These are phyloP conservation scores for Aegilops longissima DNA, from an alignment of 176 grass and related monocot genomes.

Conservation along the genomic window DNA sequence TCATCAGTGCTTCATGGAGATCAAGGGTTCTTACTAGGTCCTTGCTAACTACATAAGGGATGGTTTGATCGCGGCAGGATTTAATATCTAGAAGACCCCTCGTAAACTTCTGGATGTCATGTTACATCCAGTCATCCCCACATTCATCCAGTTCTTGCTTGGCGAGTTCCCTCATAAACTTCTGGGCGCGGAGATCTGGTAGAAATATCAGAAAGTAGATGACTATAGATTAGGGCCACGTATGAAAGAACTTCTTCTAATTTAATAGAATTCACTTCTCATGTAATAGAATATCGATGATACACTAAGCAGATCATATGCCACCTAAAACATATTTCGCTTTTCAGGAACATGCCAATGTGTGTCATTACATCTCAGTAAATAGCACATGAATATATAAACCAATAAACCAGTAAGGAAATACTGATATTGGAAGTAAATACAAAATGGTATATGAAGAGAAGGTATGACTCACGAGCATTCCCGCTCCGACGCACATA, in stretches of 20 bases:
- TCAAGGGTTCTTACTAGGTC: not conserved
- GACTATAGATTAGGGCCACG: not conserved
- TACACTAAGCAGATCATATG: not conserved
- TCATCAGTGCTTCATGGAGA: not conserved
- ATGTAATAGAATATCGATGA: not conserved
- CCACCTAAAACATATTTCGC: not conserved
- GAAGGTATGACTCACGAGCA: not conserved
- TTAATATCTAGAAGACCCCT: not conserved
- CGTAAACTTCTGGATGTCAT: not conserved
- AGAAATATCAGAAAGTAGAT: not conserved
- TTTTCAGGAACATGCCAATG: not conserved
- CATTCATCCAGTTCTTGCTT: conserved; percentile 8
- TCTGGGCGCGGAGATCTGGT: not conserved
- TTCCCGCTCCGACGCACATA: conserved; percentile 9
- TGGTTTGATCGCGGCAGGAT: not conserved
- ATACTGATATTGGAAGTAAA: not conserved
- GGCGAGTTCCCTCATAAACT: conserved; percentile 17
- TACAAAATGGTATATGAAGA: not conserved
- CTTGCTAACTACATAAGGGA: not conserved
- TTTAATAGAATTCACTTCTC: not conserved
- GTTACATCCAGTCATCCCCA: conserved; percentile 8
- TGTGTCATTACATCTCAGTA: not conserved
- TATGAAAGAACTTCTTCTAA: not conserved
- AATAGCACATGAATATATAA: not conserved
- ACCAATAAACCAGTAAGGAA: not conserved